These are phyloP conservation scores for Alternaria viburni DNA, from an alignment of 2,329 filamentous ascomycete species.

Conservation along the genomic window DNA sequence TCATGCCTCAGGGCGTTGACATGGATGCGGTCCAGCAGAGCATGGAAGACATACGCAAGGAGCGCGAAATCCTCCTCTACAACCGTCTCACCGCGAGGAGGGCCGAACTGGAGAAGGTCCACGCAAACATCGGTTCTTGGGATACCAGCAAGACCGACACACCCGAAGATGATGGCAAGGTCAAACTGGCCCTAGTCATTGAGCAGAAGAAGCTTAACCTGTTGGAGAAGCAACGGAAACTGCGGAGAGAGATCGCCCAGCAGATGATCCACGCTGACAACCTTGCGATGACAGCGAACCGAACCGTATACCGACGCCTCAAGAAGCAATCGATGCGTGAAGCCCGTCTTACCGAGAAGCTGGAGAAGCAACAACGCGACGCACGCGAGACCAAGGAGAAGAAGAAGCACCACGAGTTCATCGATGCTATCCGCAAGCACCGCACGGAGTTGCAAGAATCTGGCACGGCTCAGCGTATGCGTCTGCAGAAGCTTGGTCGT, in stretches of 20 bases:
- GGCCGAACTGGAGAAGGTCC: slow-evolving; percentile 79
- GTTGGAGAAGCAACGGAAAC: slow-evolving; percentile 84
- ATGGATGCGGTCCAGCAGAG: slow-evolving; percentile 64
- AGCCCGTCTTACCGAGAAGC: slow-evolving; percentile 95
- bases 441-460: slow-evolving; percentile 76
- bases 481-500: slow-evolving; percentile 84
- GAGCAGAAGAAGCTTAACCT: slow-evolving; percentile 91
- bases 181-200: slow-evolving; percentile 90
- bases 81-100: slow-evolving; percentile 88
- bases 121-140: slow-evolving; percentile 87
- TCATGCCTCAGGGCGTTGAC: slow-evolving; percentile 89
- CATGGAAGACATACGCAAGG: slow-evolving; percentile 70
- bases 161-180: slow-evolving; percentile 71
- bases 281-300: slow-evolving; percentile 94
- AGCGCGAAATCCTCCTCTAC: slow-evolving; percentile 86
- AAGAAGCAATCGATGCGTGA: slow-evolving; percentile 98
- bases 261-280: slow-evolving; percentile 97
- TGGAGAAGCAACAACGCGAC: slow-evolving; percentile 98
- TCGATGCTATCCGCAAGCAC: slow-evolving; percentile 85
- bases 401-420: slow-evolving; percentile 94
- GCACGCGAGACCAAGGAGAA: slow-evolving; percentile 95
- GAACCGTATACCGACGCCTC: slow-evolving; percentile 85
- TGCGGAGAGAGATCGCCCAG: slow-evolving; percentile 85
- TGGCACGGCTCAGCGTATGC: slow-evolving; percentile 70
- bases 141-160: slow-evolving; percentile 75